Conservation (phyloP, 2,329 filamentous ascomycete species). For the Fusarium sarcochroum region DNA sequence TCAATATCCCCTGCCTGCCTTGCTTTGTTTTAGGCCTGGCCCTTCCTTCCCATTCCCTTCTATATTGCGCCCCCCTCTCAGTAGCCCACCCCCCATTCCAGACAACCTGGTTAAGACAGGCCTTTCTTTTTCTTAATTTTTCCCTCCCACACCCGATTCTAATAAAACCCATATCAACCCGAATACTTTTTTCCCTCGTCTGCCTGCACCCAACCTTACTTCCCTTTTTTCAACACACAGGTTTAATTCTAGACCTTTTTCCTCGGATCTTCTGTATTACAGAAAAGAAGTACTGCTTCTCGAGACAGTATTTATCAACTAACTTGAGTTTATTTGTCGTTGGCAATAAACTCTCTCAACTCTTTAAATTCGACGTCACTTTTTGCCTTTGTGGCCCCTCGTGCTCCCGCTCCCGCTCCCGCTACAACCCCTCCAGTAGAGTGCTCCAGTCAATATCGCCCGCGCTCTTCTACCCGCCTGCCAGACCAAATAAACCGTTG, state of each 20-base stretch:
- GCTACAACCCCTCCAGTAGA: constrained; percentile 40
- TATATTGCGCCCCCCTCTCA: constrained; percentile 31
- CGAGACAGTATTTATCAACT: constrained; percentile 26
- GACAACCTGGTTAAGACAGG: constrained; percentile 22
- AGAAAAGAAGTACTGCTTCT: constrained; percentile 12
- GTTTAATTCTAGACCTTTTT: constrained; percentile 32
- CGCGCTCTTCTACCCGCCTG: constrained; percentile 44
- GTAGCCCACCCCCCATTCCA: constrained; percentile 44
- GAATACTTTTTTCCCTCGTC: constrained; percentile 47
- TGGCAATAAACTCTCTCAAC: not conserved
- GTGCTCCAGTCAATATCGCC: constrained; percentile 41
- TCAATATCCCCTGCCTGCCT: constrained; percentile 35
- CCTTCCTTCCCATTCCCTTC: constrained; percentile 28
- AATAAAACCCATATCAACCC: constrained; percentile 50
- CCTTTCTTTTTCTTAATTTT: constrained; percentile 44
- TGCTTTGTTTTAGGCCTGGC: constrained; percentile 38
- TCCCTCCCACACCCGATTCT: constrained; percentile 51
- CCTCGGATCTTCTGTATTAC: constrained; percentile 30
- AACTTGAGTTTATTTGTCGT: constrained; percentile 21
- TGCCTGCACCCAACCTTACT: constrained; percentile 42
- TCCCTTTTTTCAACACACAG: constrained; percentile 46
- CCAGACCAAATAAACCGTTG: constrained; percentile 45
- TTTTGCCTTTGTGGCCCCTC: constrained; percentile 44
- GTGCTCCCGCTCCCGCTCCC: constrained; percentile 45
- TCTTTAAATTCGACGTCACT: constrained; percentile 37